phyloP scores from a whole-genome alignment of 2,329 filamentous ascomycete genomes.

The Claviceps quebecensis region DNA sequence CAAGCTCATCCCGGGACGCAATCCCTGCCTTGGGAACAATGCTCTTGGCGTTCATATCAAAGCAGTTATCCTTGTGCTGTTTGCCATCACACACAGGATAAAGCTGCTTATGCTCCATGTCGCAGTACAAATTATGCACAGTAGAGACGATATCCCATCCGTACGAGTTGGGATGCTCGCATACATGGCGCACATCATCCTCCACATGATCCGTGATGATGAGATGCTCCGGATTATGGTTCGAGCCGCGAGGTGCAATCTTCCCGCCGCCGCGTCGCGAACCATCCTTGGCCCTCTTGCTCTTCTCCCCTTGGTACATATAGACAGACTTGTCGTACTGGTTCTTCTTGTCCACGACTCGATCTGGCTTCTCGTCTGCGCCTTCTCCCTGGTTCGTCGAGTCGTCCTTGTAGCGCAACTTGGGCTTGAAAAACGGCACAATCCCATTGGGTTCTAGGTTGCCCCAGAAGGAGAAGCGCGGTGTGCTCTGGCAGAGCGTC shows the following conservation, averaged over 20 bases:
- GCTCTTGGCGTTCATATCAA: slow-evolving; percentile 5
- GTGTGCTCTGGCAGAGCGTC: slow-evolving; percentile 10
- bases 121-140: slow-evolving; percentile 17
- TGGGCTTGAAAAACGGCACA: slow-evolving; percentile 14
- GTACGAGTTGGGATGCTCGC: slow-evolving; percentile 14
- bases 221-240: slow-evolving; percentile 7
- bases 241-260: neutral
- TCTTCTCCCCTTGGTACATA: slow-evolving; percentile 5
- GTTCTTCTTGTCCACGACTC: slow-evolving; percentile 6
- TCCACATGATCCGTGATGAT: slow-evolving; percentile 10
- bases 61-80: slow-evolving; percentile 7
- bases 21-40: neutral
- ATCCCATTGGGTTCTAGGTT: slow-evolving; percentile 9
- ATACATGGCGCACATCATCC: slow-evolving; percentile 18
- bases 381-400: slow-evolving; percentile 4
- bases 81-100: slow-evolving; percentile 13
- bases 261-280: neutral
- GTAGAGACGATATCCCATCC: slow-evolving; percentile 20
- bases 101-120: slow-evolving; percentile 16
- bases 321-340: slow-evolving; percentile 7
- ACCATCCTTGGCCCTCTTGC: neutral
- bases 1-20: neutral
- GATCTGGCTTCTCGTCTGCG: slow-evolving; percentile 6
- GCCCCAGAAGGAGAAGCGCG: slow-evolving; percentile 11
- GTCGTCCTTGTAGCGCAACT: slow-evolving; percentile 12